Percentiles rank a stretch among this genome's conserved stretches.
These are phyloP conservation scores for Phaeosphaeriaceae sp. DNA, from an alignment of 2,329 filamentous ascomycete genomes.

Conservation along the genomic window DNA sequence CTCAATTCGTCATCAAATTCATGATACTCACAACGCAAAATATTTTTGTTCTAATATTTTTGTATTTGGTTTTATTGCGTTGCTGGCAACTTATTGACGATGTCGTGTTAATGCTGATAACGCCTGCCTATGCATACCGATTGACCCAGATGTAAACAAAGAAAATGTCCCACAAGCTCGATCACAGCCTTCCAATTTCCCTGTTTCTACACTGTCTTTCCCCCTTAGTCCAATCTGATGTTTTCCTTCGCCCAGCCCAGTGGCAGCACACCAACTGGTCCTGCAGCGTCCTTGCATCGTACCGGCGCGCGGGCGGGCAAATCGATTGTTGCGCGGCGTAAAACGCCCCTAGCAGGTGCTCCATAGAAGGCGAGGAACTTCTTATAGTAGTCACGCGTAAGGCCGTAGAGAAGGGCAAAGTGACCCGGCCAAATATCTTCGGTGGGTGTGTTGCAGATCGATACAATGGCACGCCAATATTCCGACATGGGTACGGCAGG, in stretches of 20 bases:
- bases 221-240: conserved; percentile 22
- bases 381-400: conserved; percentile 68
- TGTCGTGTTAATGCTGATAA: no score
- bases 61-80: no score
- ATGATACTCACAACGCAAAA: no score
- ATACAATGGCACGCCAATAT: conserved; percentile 82
- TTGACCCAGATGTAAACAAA: no score
- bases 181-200: no score
- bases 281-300: conserved; percentile 34
- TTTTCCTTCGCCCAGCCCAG: conserved; percentile 41
- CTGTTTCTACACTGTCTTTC: neutral
- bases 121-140: no score
- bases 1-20: no score
- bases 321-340: conserved; percentile 75
- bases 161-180: no score
- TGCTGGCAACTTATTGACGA: no score
- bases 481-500: conserved; percentile 76
- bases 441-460: conserved; percentile 76
- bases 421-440: conserved; percentile 56
- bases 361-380: conserved; percentile 85
- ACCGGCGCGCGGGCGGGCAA: conserved; percentile 61
- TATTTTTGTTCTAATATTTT: no score
- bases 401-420: conserved; percentile 57
- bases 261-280: conserved; percentile 36
- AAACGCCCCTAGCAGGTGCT: conserved; percentile 71